These are phyloP conservation scores for Dichotomopilus funicola DNA, from an alignment of 2,329 filamentous ascomycete genomes.

Conservation along the genomic window DNA sequence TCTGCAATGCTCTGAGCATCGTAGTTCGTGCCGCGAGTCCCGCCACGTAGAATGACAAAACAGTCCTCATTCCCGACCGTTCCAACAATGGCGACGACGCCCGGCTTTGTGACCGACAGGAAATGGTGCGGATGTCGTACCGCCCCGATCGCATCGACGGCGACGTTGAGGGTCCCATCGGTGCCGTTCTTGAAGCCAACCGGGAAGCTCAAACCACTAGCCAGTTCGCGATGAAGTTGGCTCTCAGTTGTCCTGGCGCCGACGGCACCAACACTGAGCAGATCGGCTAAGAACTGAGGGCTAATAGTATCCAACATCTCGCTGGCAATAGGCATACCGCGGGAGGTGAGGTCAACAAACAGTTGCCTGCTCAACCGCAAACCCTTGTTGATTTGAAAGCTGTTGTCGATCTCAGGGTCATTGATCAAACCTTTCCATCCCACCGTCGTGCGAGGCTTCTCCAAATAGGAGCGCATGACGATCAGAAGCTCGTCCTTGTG, in stretches of 20 bases:
- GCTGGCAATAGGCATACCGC: slow-evolving; percentile 91
- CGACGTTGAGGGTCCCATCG: slow-evolving; percentile 80
- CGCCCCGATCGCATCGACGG: slow-evolving; percentile 91
- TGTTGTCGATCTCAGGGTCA: slow-evolving; percentile 96
- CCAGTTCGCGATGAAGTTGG: slow-evolving; percentile 90
- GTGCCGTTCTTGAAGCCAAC: slow-evolving; percentile 99
- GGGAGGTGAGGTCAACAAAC: slow-evolving; percentile 84
- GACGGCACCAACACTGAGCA: slow-evolving; percentile 85
- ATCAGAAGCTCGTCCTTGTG: slow-evolving; percentile 85
- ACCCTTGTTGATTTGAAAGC: slow-evolving; percentile 99
- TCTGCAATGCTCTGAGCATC: slow-evolving; percentile 77
- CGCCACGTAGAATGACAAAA: slow-evolving; percentile 91
- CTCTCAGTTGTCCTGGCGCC: slow-evolving; percentile 96
- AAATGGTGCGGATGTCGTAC: slow-evolving; percentile 93
- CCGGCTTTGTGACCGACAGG: slow-evolving; percentile 93
- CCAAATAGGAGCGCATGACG: slow-evolving; percentile 96
- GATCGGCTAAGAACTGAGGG: slow-evolving; percentile 90
- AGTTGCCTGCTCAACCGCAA: slow-evolving; percentile 79
- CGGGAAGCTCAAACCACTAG: slow-evolving; percentile 90
- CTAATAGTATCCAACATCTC: slow-evolving; percentile 99
- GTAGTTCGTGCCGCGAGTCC: slow-evolving; percentile 90
- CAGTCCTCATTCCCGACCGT: slow-evolving; percentile 94
- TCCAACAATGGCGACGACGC: slow-evolving; percentile 88
- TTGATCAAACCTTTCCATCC: slow-evolving; percentile 99
- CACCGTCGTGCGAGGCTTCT: slow-evolving; percentile 96